These are phyloP conservation scores for Ilex aquifolium DNA, from an alignment of 257 asterid species.

Conservation along the genomic window DNA sequence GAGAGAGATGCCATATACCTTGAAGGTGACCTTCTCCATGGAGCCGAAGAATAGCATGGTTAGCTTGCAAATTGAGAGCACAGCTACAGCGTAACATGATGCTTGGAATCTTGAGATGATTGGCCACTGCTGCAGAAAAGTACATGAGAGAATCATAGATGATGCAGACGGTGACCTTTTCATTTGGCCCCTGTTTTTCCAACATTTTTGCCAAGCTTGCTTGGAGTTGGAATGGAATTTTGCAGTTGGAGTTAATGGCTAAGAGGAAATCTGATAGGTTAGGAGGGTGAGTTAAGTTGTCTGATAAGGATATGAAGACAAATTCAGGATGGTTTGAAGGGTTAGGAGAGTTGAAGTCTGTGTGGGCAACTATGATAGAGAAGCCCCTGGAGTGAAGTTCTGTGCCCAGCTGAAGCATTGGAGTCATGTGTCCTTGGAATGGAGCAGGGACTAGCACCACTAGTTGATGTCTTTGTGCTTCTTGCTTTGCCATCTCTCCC, in stretches of 20 bases:
- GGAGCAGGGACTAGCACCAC: conserved; percentile 22
- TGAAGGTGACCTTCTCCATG: conserved; percentile 18
- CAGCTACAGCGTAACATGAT: conserved; percentile 31
- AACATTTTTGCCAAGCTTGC: conserved; percentile 20
- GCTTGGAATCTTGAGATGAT: conserved; percentile 29
- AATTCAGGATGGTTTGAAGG: conserved; percentile 8
- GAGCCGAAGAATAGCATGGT: conserved; percentile 17
- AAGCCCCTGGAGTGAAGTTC: conserved; percentile 18
- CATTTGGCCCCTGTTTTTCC: conserved; percentile 11
- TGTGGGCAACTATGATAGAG: conserved; percentile 13
- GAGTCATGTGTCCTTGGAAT: conserved; percentile 22
- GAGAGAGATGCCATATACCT: conserved; percentile 28
- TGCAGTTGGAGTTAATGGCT: conserved; percentile 32
- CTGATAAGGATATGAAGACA: conserved; percentile 12
- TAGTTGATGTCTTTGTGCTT: background rate
- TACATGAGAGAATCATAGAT: conserved; percentile 38
- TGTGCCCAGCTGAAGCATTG: conserved; percentile 19
- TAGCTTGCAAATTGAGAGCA: conserved; percentile 30
- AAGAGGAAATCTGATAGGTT: background rate
- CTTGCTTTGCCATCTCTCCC: background rate
- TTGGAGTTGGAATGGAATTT: conserved; percentile 20
- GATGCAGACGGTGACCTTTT: conserved; percentile 20
- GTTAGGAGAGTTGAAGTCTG: conserved; percentile 12
- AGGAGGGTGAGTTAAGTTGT: conserved; percentile 12
- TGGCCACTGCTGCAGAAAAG: conserved; percentile 34